A percentile compares a stretch with the other conserved stretches of the same genome.
These are phyloP conservation scores for Yarrowia sp. DNA, from an alignment of 805 yeast species.

Conservation along the genomic window DNA sequence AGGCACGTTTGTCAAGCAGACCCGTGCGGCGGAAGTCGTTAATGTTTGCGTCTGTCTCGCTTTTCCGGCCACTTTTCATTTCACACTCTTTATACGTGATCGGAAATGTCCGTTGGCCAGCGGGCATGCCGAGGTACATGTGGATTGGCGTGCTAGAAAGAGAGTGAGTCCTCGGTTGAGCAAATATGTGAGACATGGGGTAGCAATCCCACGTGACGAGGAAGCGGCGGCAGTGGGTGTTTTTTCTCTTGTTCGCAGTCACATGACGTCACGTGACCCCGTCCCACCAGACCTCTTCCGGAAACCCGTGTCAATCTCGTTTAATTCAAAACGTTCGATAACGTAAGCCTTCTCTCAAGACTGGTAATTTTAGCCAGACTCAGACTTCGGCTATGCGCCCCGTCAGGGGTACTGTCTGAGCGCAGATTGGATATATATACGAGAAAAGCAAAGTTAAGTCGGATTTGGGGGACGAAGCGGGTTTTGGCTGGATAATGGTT, in stretches of 20 bases:
- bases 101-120: conserved; percentile 13
- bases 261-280: background rate
- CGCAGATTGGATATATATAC: conserved; percentile 26
- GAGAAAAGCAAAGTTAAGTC: conserved; percentile 24
- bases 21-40: conserved; percentile 2
- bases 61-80: conserved; percentile 7
- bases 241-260: too few species aligned
- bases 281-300: too few species aligned
- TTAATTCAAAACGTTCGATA: background rate
- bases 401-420: conserved; percentile 28
- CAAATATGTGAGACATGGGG: conserved; percentile 14
- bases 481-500: too few species aligned
- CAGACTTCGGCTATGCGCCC: conserved; percentile 33
- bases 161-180: conserved; percentile 7
- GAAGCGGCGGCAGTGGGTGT: too few species aligned
- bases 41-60: too few species aligned
- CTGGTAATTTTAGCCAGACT: background rate
- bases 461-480: background rate
- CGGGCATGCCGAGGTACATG: conserved; percentile 12
- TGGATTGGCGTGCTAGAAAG: background rate
- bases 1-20: too few species aligned
- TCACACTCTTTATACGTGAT: background rate
- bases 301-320: too few species aligned
- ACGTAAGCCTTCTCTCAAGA: background rate
- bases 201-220: background rate